These are phyloP conservation scores for Sarcomyxa edulis DNA, from an alignment of 768 basidiomycete species.

Conservation along the genomic window DNA sequence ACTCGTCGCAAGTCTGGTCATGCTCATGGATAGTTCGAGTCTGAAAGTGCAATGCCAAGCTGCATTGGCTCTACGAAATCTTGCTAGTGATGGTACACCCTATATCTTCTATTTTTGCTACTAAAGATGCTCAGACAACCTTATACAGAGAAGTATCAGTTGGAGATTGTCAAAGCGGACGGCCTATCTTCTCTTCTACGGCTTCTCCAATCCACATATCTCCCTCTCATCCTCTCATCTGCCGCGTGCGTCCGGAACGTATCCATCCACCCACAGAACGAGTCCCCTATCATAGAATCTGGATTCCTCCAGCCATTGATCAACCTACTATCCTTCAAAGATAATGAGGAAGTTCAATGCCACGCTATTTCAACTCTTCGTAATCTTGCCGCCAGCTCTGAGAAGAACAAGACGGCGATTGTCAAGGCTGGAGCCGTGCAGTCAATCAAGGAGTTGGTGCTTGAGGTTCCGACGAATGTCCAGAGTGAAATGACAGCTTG, in stretches of 20 bases:
- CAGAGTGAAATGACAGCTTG: conserved; percentile 99
- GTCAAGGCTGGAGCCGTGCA: conserved; percentile 97
- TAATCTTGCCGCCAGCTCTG: conserved; percentile 93
- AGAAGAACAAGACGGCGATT: conserved; percentile 98
- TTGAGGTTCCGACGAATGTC: conserved; percentile 92
- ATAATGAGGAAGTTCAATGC: conserved; percentile 99
- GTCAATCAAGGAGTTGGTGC: conserved; percentile 92
- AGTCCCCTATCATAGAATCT: conserved; percentile 98
- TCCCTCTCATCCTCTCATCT: conserved; percentile 95
- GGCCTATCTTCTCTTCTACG: conserved; percentile 90
- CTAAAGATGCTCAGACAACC: conserved; percentile 1
- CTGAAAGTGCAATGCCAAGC: conserved; percentile 99
- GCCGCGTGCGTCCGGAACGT: conserved; percentile 99
- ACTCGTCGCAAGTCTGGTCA: conserved; percentile 88
- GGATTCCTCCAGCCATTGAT: conserved; percentile 96
- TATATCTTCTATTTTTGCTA: conserved; percentile 1
- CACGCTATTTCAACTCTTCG: conserved; percentile 97
- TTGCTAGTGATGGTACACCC: conserved; percentile 92
- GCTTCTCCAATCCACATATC: conserved; percentile 92
- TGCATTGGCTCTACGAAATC: conserved; percentile 90
- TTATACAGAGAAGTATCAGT: conserved; percentile 87
- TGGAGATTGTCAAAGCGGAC: conserved; percentile 96
- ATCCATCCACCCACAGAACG: conserved; percentile 97
- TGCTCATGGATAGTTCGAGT: conserved; percentile 95
- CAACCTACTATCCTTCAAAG: conserved; percentile 94